phyloP scores from a whole-genome alignment of 306 rosid genomes.

The Cucumis melo region DNA sequence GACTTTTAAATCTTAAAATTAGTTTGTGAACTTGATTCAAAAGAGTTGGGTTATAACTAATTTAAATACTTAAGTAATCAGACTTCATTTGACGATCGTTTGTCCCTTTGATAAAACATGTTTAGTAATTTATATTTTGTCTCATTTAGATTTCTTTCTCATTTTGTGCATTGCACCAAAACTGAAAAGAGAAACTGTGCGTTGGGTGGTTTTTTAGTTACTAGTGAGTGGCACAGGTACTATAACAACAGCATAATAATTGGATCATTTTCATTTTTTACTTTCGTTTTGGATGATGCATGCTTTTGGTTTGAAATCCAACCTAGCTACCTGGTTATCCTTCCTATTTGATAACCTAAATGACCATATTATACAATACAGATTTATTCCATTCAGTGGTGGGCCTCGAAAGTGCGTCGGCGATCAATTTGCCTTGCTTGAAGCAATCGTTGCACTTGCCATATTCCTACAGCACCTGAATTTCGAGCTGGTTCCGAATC shows the following conservation, averaged over 20 bases:
- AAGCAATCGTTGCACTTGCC: slow-evolving; percentile 68
- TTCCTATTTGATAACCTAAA: not conserved
- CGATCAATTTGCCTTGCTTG: slow-evolving; percentile 84
- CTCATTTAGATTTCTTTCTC: not conserved
- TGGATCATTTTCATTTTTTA: not conserved
- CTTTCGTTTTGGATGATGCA: not conserved
- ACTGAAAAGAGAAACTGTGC: not conserved
- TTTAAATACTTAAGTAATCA: not conserved
- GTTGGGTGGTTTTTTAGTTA: not conserved
- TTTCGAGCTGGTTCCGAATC: slow-evolving; percentile 77
- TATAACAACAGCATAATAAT: not conserved
- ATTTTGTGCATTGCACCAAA: not conserved
- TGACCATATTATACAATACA: slow-evolving; percentile 23
- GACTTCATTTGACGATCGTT: not conserved
- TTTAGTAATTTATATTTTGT: not conserved
- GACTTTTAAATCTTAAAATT: not conserved
- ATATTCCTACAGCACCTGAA: slow-evolving; percentile 66
- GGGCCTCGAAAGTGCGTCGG: slow-evolving; percentile 97
- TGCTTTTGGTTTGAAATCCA: not conserved
- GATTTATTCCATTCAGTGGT: slow-evolving; percentile 96
- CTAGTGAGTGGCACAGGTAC: not conserved
- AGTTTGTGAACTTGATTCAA: not conserved
- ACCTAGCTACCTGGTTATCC: not conserved
- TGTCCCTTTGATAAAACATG: not conserved
- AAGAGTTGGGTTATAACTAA: not conserved